Conservation (phyloP, 2,329 filamentous ascomycete genomes). For the Pseudocercospora crystallina region DNA sequence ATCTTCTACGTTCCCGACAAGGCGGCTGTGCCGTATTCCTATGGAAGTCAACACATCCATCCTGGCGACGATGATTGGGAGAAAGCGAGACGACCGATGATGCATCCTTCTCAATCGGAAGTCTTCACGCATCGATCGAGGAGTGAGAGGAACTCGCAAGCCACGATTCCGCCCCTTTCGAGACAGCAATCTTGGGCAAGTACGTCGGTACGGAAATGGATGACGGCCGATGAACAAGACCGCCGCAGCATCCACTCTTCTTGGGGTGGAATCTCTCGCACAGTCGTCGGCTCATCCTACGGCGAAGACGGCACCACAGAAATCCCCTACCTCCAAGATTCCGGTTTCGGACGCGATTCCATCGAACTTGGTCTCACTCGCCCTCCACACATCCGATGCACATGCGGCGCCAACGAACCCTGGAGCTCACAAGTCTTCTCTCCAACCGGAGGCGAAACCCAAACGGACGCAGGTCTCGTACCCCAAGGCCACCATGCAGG, state of each 20-base stretch:
- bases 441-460: background rate
- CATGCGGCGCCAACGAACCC: background rate
- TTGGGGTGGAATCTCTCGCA: conserved; percentile 8
- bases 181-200: conserved; percentile 6
- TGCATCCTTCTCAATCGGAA: background rate
- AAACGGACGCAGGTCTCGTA: background rate
- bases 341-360: too few relatives aligned
- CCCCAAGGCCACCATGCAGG: background rate
- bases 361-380: background rate
- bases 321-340: background rate
- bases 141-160: background rate
- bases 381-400: conserved; percentile 2
- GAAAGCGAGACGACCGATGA: background rate
- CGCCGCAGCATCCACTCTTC: background rate
- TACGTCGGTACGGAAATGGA: background rate
- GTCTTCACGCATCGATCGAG: background rate
- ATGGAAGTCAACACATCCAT: conserved; percentile 14
- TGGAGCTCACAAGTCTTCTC: too few relatives aligned
- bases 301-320: conserved; percentile 5
- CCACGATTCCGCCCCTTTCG: conserved; percentile 8
- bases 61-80: conserved; percentile 1
- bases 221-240: conserved; percentile 3
- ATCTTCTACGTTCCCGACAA: conserved; percentile 75
- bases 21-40: conserved; percentile 51
- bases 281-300: conserved; percentile 7